Evolutionary conservation across 768 basidiomycete genomes (phyloP), one percentile per base, ranked within the genome.

Genomic region (Podaxis sp.): DNA sequence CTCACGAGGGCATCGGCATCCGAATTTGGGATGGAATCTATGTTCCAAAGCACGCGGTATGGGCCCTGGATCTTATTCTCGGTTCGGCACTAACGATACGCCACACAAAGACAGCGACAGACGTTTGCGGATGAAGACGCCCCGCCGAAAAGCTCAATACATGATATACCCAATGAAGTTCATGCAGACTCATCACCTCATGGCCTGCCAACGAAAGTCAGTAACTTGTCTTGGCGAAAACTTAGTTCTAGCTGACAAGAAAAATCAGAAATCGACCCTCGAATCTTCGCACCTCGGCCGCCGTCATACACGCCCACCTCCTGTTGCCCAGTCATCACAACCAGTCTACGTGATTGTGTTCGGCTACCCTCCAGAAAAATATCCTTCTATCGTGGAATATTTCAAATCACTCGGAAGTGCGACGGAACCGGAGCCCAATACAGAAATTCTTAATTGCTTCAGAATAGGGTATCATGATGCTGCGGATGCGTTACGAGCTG

Each of bases 291-390:
- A 80, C 2, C 76, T 79, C 59, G 64, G 68, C 11, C 77, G 76
- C 8, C 77, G 75, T 40, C 72, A 71, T 24, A 70, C 65, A 65
- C 78, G 64, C 33, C 64, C 63, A 63, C 71, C 69, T 42, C 59
- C 76, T 33, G 48, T 72, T 52, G 63, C 74, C n/a, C 63, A 77
- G 4, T 54, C 75, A 11, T 81, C 84, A 30, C 62, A 64, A 28
- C 78, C 83, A 2, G 71, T 83, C 30, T 89, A 88, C 68, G 79
- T 96, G 39, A 80, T 94, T 69, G 86, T 96, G 57, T 96, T 93
- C 64, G 94, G 94, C n/a, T 96, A 94, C 71, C 93, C 94, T 4
- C 78, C 85, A 36, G 90, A 94, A 73, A 87, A 87, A 69, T 90
- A 89, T 72, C 85, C 83, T 57, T 70, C 87, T 15, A 86, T 89